Percentiles rank a stretch among this genome's conserved stretches.
Conservation (phyloP, 331 rosid genomes). For the Phaseolus coccineus region DNA sequence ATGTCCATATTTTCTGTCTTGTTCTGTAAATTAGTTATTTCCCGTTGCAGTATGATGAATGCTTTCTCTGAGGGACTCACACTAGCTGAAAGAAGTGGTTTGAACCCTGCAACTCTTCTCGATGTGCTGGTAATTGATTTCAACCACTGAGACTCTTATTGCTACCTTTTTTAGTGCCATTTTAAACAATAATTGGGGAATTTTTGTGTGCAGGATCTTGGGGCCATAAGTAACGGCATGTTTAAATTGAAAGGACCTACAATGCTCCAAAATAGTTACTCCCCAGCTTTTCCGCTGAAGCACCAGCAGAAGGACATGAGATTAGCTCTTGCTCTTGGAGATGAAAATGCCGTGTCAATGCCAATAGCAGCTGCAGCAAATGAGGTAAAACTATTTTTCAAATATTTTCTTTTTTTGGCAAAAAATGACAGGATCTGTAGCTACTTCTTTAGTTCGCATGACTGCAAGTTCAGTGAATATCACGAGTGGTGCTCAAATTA, state of each 20-base stretch:
- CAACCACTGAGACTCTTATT: conserved; percentile 25
- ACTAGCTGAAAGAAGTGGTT: conserved; percentile 74
- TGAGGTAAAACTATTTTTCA: conserved; percentile 58
- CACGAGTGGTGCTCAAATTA: neutral
- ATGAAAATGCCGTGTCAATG: conserved; percentile 78
- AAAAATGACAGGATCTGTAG: neutral
- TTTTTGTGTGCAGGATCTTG: conserved; percentile 68
- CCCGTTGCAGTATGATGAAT: conserved; percentile 73
- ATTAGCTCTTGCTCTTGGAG: conserved; percentile 88
- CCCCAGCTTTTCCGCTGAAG: conserved; percentile 90
- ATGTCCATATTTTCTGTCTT: conserved; percentile 33
- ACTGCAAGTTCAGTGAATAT: neutral
- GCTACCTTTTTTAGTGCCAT: conserved; percentile 15
- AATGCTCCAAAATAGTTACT: conserved; percentile 67
- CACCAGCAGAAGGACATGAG: conserved; percentile 98
- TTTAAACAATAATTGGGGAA: conserved; percentile 32
- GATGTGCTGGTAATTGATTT: conserved; percentile 71
- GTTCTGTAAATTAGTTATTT: conserved; percentile 29
- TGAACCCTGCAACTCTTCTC: conserved; percentile 70
- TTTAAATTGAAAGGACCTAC: conserved; percentile 83
- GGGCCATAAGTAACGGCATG: conserved; percentile 75
- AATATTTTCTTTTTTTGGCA: neutral
- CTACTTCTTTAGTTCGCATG: neutral
- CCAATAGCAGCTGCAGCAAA: conserved; percentile 91
- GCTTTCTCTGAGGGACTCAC: conserved; percentile 89